Evolutionary conservation across 1,284 basidiomycete genomes (phyloP), one percentile per base, ranked within the genome.

Genomic region (Marasmius tenuissimus): DNA sequence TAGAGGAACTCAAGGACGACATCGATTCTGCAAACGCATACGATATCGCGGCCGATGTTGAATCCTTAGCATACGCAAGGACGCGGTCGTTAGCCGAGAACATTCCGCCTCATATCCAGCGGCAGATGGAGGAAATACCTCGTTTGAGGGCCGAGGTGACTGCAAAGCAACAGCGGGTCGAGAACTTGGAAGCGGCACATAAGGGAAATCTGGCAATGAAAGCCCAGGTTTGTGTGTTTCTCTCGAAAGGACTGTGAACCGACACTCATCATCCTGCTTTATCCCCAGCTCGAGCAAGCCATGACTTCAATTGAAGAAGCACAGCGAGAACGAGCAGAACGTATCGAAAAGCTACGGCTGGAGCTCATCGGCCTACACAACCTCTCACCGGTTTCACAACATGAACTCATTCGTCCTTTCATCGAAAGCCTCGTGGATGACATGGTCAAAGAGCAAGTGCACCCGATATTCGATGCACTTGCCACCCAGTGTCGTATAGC

Each of bases 401-500:
- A n/a, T 42, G 56, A 59, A 5, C 54, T 27, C 3, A 33, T 67
- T 7, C 38, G 56, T 12, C 51, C 58, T 10, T 57, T 51, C 27
- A 61, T 64, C n/a, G 48, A 60, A 45, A 39, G 27, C 12, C 39
- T 60, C 4, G 62, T 67, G 0, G 34, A 57, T 8, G 22, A 33
- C 18, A 65, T 68, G n/a, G 57, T 70, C 11, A 38, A 63, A 53
- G 37, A 39, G 39, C 63, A 69, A 35, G 52, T 70, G 11, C 37
- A 64, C 12, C 69, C 68, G 5, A 61, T 63, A 11, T 52, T 70
- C 9, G 16, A 61, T 18, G 53, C 48, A 12, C 27, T 65, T 2
- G 38, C 53, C 5, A 22, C n/a, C 10, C 58, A 65, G 16, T 64
- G 57, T 50, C 33, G 48, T 4, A 34, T n/a, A 12, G 63, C 65